phyloP scores from a whole-genome alignment of 1,139 yeast genomes.

The Eremothecium coryli region DNA sequence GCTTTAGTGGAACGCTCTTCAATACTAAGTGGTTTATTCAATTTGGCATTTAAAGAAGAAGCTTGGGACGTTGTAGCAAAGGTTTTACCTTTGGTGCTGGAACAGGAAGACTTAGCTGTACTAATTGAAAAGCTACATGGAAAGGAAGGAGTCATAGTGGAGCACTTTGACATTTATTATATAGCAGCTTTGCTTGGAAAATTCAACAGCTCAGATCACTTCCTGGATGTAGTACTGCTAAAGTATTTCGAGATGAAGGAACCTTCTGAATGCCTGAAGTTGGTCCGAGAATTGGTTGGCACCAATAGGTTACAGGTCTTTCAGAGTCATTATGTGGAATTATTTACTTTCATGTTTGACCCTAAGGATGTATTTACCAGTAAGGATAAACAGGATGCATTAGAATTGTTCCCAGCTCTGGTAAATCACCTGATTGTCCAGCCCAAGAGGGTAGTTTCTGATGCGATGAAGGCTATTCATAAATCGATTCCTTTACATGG shows the following conservation, averaged over 20 bases:
- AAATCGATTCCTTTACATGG: slow-evolving; percentile 4
- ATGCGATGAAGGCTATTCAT: slow-evolving; percentile 5
- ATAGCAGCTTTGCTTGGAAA: slow-evolving; percentile 9
- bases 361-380: slow-evolving; percentile 5
- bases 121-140: slow-evolving; percentile 1
- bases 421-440: slow-evolving; percentile 4
- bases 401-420: slow-evolving; percentile 4
- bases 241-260: slow-evolving; percentile 4
- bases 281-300: slow-evolving; percentile 9
- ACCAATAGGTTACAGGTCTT: slow-evolving; percentile 10
- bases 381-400: slow-evolving; percentile 1
- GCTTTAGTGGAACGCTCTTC: background rate
- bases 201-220: slow-evolving; percentile 9
- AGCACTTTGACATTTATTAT: slow-evolving; percentile 1
- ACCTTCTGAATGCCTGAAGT: slow-evolving; percentile 4
- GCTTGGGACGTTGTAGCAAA: slow-evolving; percentile 1
- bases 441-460: slow-evolving; percentile 5
- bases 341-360: slow-evolving; percentile 11
- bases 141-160: background rate
- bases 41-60: background rate
- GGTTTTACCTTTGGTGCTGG: background rate
- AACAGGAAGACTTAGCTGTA: background rate
- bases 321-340: slow-evolving; percentile 9
- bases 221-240: slow-evolving; percentile 8
- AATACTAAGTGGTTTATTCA: background rate